phyloP scores from a whole-genome alignment of 805 yeast species.

The Ascoidea rubescens region DNA sequence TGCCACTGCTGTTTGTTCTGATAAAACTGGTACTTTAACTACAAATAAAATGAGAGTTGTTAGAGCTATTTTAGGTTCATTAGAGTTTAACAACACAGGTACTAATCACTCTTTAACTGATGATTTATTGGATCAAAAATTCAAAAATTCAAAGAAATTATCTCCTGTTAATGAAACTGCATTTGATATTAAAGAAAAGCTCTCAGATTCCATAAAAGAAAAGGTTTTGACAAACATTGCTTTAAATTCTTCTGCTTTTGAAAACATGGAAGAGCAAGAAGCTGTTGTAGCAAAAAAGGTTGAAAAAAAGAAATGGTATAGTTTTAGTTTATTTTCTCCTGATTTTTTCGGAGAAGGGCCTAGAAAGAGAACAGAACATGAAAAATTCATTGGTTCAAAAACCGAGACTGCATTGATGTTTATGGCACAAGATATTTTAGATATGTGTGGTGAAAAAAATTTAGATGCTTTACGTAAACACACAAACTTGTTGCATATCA shows the following conservation, averaged over 20 bases:
- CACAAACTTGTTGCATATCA: conserved; percentile 16
- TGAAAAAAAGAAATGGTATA: not conserved
- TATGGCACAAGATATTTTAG: conserved; percentile 46
- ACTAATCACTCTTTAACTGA: conserved; percentile 5
- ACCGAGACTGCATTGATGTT: conserved; percentile 83
- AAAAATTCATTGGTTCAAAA: conserved; percentile 78
- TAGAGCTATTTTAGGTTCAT: conserved; percentile 47
- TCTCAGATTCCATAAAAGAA: conserved; percentile 6
- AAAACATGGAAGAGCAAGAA: conserved; percentile 28
- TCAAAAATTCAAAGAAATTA: conserved; percentile 9
- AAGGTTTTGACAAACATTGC: conserved; percentile 42
- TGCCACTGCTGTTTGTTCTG: conserved; percentile 94
- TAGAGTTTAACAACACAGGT: conserved; percentile 27
- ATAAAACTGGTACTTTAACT: conserved; percentile 94
- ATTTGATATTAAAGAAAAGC: conserved; percentile 6
- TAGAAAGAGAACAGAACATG: conserved; percentile 17
- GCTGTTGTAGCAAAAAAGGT: not conserved
- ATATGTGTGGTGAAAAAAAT: conserved; percentile 31
- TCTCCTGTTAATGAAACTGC: conserved; percentile 6
- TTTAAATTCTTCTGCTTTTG: conserved; percentile 85
- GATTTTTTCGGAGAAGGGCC: too few relatives aligned
- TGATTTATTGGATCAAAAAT: conserved; percentile 2
- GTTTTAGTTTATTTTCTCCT: conserved; percentile 8
- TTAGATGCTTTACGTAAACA: conserved; percentile 21
- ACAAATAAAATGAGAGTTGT: conserved; percentile 90